Base-by-base conservation (phyloP, 225 moss, liverwort and hornwort species). In the Antitrichia curtipendula region DNA sequence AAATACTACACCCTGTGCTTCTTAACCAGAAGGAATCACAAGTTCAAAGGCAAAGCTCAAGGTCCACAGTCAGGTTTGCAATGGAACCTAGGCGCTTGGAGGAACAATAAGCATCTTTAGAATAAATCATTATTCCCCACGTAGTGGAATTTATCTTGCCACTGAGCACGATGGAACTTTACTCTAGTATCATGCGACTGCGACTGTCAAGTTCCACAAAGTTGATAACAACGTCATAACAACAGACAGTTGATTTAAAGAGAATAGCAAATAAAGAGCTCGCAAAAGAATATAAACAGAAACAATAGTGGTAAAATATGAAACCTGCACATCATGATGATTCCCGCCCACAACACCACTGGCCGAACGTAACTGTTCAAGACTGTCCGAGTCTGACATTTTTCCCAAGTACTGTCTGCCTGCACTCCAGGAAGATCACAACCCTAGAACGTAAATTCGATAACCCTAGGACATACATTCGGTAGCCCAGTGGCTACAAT, bases 281-380 rank as follows among this genome's bases (percentile, higher is more conserved):
- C 49, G 65, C 36, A 79, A 34, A 45, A 41, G 53, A 57, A 84
- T 49, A 60, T 58, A 34, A 87, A 91, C 38, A 36, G 59, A 54
- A 89, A 41, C 22, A 63, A 58, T 20, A 25, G 49, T 13, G 28
- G 75, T 54, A 41, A 36, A 61, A 52, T 21, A 40, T 13, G 20
- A 70, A 78, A 98, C 99, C 99, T 99, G 99, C 99, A 99, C 83
- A 99, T 93, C 50, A 89, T 36, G 85, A 95, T 95, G 29, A 96
- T 92, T 89, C 96, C 97, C 66, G 92, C 88, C 97, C 97, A 99
- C 20, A 96, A 85, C 56, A 94, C 54, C 62, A 96, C 60, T 52
- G 98, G 98, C 79, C 92, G 91, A 45, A 98, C 82, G 81, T 97
- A 98, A 68, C 90, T 93, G 59, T 88, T 91, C 84, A 93, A 86